phyloP scores from a whole-genome alignment of 805 yeast species.

The Brettanomyces naardenensis region DNA sequence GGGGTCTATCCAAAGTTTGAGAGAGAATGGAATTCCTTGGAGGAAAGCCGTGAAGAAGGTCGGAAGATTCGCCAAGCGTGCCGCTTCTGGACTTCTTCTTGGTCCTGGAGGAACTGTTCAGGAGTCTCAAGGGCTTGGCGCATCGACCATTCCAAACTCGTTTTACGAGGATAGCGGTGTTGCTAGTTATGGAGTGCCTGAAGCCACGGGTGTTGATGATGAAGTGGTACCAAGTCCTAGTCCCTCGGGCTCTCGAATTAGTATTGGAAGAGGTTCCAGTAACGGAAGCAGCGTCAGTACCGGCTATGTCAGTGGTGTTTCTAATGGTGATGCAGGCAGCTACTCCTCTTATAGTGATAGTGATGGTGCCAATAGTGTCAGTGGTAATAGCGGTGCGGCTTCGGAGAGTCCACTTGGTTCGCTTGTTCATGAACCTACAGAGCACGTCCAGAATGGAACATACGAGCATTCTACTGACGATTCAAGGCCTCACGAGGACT shows the following conservation, averaged over 20 bases:
- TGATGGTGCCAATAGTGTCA: background rate
- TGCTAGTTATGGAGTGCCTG: background rate
- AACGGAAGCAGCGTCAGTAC: too few relatives aligned
- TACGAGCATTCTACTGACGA: too few relatives aligned
- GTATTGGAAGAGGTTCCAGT: background rate
- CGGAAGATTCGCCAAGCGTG: background rate
- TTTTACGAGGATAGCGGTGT: background rate
- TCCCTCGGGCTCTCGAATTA: background rate
- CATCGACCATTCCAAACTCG: constrained; percentile 1
- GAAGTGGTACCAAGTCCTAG: background rate
- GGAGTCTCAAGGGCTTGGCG: background rate
- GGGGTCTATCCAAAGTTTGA: background rate
- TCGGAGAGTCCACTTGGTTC: background rate
- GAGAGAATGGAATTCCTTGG: background rate
- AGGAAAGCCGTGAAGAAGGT: background rate
- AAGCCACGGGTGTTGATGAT: background rate
- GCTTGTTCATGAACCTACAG: too few relatives aligned
- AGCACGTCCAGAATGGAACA: too few relatives aligned
- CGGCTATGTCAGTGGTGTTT: too few relatives aligned
- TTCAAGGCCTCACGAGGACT: too few relatives aligned
- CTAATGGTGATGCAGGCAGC: background rate
- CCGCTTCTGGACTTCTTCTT: background rate
- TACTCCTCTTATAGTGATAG: too few relatives aligned
- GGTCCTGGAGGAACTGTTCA: constrained; percentile 2
- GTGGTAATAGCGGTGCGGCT: background rate